Evolutionary conservation across 2,329 filamentous ascomycete genomes (phyloP).

Genomic region (Colletotrichum camelliae): DNA sequence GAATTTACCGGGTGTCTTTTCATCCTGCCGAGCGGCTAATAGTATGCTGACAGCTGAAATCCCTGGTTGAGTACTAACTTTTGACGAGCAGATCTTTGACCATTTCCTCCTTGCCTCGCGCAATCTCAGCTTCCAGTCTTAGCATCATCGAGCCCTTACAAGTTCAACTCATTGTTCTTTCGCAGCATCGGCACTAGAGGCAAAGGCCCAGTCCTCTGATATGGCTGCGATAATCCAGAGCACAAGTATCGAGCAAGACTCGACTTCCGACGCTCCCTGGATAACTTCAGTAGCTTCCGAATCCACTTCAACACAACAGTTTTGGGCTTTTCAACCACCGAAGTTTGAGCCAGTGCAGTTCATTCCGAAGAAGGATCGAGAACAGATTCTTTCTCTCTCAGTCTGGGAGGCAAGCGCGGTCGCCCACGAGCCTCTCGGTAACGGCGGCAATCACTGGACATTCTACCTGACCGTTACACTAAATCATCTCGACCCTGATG

Average conservation of each 20-base stretch:
- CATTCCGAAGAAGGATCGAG: not conserved
- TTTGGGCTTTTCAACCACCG: not conserved
- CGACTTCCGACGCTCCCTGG: rapidly evolving
- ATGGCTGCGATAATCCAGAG: not conserved
- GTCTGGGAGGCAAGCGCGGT: not conserved
- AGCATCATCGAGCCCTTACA: not conserved
- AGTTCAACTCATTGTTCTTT: not conserved
- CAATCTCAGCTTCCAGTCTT: no score
- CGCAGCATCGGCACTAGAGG: not conserved
- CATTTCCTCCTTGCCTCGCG: no score
- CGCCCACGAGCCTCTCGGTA: not conserved
- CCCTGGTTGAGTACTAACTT: no score
- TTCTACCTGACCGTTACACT: not conserved
- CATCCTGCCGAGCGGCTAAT: no score
- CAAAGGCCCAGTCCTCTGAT: not conserved
- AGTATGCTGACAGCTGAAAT: no score
- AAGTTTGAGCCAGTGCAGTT: not conserved
- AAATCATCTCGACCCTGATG: not conserved
- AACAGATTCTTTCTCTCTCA: not conserved
- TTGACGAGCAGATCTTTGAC: no score
- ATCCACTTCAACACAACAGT: rapidly evolving
- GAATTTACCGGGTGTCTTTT: no score
- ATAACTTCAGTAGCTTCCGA: not conserved
- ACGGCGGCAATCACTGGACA: not conserved
- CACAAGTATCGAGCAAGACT: not conserved